Conservation (phyloP, 2,329 filamentous ascomycete genomes). For the Colletotrichum ledebouriae region DNA sequence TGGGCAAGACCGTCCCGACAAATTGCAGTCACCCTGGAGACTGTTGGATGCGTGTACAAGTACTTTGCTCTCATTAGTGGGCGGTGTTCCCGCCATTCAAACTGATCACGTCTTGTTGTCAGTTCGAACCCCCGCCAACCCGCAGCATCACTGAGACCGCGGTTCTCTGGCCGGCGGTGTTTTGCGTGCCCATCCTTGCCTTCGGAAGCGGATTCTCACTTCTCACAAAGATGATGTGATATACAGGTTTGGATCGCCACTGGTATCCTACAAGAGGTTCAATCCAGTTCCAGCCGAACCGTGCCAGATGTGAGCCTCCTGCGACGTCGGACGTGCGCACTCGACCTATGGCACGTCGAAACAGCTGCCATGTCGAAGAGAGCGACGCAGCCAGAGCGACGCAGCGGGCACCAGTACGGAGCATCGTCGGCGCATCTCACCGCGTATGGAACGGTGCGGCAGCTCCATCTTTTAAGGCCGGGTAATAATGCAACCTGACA, state of each 20-base stretch:
- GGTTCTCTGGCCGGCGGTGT: background rate
- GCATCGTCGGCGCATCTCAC: conserved; percentile 30
- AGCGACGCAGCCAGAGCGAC: background rate
- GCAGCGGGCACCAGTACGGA: conserved; percentile 13
- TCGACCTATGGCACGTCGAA: conserved; percentile 29
- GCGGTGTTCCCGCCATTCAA: conserved; percentile 30
- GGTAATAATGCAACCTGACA: conserved; percentile 37
- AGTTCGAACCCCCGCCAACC: conserved; percentile 14
- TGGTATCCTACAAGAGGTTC: too few relatives aligned
- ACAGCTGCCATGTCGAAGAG: conserved; percentile 21
- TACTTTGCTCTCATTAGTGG: conserved; percentile 1
- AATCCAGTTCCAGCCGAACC: too few relatives aligned
- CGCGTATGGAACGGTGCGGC: conserved; percentile 23
- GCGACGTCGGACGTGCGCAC: conserved; percentile 13
- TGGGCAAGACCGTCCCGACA: background rate
- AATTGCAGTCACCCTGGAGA: background rate
- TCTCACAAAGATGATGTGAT: background rate
- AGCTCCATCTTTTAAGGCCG: conserved; percentile 39
- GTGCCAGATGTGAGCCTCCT: too few relatives aligned
- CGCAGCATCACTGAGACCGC: conserved; percentile 29
- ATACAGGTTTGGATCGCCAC: background rate
- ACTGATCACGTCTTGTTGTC: conserved; percentile 32
- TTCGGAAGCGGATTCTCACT: background rate
- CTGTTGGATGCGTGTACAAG: background rate
- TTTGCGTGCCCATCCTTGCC: background rate